Conservation (phyloP, 352 stramenopile genomes). For the Globisporangium irregulare region DNA sequence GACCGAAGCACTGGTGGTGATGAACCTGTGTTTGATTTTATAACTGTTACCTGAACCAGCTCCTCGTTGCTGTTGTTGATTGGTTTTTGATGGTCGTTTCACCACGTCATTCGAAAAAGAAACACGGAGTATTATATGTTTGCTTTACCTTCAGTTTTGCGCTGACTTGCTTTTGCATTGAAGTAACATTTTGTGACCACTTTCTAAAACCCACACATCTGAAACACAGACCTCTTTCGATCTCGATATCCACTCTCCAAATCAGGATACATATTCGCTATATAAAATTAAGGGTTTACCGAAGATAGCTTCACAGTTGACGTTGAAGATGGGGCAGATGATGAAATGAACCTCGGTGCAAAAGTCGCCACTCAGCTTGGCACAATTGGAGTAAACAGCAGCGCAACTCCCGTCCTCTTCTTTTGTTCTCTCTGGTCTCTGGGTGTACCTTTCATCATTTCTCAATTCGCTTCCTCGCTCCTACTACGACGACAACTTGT, state of each 20-base stretch:
- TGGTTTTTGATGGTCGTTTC: not conserved
- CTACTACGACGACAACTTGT: not conserved
- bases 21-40: not conserved
- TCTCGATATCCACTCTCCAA: not conserved
- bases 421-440: not conserved
- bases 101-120: not conserved
- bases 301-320: not conserved
- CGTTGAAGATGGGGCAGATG: not conserved
- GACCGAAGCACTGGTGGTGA: not conserved
- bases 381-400: slow-evolving; percentile 4
- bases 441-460: slow-evolving; percentile 1
- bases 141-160: not conserved
- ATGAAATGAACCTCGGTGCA: not conserved
- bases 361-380: not conserved
- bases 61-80: not conserved
- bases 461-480: not conserved
- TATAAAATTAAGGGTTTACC: not conserved
- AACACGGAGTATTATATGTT: not conserved
- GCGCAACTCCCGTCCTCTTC: not conserved
- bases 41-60: not conserved
- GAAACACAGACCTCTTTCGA: not conserved
- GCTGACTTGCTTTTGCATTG: not conserved
- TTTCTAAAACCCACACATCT: not conserved
- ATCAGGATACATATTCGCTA: not conserved
- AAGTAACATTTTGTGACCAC: not conserved